Evolutionary conservation across 352 stramenopile species (phyloP), one percentile per base, ranked within the genome.

Genomic region (Phytophthora ramorum): DNA sequence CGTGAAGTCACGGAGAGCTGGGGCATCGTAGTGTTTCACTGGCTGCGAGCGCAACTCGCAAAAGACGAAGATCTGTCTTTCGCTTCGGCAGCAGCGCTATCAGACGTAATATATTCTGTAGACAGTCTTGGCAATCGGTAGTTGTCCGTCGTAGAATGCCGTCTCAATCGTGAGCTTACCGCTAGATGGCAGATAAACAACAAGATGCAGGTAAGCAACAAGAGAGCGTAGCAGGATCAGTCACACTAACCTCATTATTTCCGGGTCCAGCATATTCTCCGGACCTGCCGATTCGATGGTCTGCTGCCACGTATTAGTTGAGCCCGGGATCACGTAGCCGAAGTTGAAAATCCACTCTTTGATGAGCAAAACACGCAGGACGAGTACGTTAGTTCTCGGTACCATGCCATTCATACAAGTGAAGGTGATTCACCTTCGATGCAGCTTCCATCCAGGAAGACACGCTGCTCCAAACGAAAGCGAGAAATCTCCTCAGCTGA

Each of bases 291-390:
- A 84, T 52, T 97, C 89, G 52, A 98, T 98, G 4, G 92, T 98
- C 61, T 98, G 93, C 66, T 98, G 92, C 96, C 96, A 98, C 10
- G 83, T 94, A 72, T 99, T 99, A 12, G 91, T 98, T 17, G 92
- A 98, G 16, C 92, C 87, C 1, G 95, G 92, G 49, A 99, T 98
- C 16, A 99, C 96, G 66, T 93, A 99, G 19, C 96, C 96, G 70
- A 98, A 99, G 24, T 85, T 85, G 66, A 98, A 99, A 52, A 95
- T 78, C 96, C 95, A 98, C 71, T 98, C 94, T 96, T 75, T 30
- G 47, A 26, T 17, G 34, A 22, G 9, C 32, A 12, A 41, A n/a
- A 9, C 34, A 46, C 30, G 12, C 38, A 28, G 9, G 7, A 38
- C 32, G 10, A 30, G 13, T 5, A 48, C 6, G 47, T 47, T 24